Percentiles rank a stretch among this genome's conserved stretches.
phyloP scores from a whole-genome alignment of 2,329 filamentous ascomycete species.

The Thielaviopsis cerberus region DNA sequence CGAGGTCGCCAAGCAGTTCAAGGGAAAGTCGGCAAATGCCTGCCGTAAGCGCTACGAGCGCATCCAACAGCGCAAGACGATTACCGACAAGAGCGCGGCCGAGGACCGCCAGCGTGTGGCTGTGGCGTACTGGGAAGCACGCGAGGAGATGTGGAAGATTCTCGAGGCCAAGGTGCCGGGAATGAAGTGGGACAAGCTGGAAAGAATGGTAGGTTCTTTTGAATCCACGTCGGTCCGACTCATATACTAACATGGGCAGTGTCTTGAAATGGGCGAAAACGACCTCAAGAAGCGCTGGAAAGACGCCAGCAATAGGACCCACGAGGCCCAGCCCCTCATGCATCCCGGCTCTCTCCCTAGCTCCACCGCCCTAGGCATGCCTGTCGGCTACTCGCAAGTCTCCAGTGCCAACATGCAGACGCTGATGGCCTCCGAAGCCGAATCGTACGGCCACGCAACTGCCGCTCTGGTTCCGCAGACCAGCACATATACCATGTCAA shows the following conservation, averaged over 20 bases:
- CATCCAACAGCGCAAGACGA: constrained; percentile 53
- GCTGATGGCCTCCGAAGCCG: constrained; percentile 1
- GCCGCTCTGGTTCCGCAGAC: background rate
- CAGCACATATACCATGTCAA: constrained; percentile 1
- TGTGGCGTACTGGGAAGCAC: constrained; percentile 58
- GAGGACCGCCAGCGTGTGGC: constrained; percentile 51
- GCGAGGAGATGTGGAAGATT: constrained; percentile 64
- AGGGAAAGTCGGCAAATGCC: constrained; percentile 60
- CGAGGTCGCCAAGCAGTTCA: constrained; percentile 35
- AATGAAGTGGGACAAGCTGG: constrained; percentile 63
- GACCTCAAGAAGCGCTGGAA: constrained; percentile 9
- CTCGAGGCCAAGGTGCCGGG: constrained; percentile 49
- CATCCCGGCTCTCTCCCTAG: background rate
- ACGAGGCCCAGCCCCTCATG: background rate
- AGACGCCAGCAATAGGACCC: constrained; percentile 1
- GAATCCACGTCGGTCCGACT: background rate
- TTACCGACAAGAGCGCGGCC: constrained; percentile 19
- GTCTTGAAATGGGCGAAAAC: constrained; percentile 11
- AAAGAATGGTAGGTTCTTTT: constrained; percentile 34
- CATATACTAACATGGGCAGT: constrained; percentile 4
- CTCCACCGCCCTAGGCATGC: background rate
- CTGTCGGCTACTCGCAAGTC: constrained; percentile 15
- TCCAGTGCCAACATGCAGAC: constrained; percentile 14
- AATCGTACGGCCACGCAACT: background rate
- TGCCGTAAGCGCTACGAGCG: constrained; percentile 80